Percentiles rank a stretch among this genome's conserved stretches.
phyloP scores from a whole-genome alignment of 2,329 filamentous ascomycete genomes.

The Byssochlamys sp. region DNA sequence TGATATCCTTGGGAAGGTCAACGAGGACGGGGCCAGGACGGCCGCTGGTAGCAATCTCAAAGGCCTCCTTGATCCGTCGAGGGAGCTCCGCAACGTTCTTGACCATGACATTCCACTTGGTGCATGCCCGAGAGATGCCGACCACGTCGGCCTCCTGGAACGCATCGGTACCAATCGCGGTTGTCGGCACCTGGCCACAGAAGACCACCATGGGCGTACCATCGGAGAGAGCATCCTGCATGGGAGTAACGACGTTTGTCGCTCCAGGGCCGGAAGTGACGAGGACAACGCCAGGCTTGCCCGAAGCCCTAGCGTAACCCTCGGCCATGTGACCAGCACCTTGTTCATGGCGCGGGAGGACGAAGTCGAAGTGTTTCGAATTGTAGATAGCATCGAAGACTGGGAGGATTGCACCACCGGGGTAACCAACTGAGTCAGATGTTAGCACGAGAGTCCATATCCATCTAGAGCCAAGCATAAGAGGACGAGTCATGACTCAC shows the following conservation, averaged over 20 bases:
- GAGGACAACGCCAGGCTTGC: slow-evolving; percentile 87
- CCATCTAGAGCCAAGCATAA: background rate
- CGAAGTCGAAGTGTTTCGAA: slow-evolving; percentile 90
- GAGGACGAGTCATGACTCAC: slow-evolving; percentile 46
- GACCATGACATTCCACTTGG: slow-evolving; percentile 99
- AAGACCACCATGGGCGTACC: slow-evolving; percentile 95
- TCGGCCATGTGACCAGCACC: slow-evolving; percentile 98
- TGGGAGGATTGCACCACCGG: slow-evolving; percentile 89
- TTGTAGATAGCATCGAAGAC: slow-evolving; percentile 99
- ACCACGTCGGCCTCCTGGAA: slow-evolving; percentile 95
- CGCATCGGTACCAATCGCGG: slow-evolving; percentile 83
- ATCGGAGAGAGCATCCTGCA: slow-evolving; percentile 91
- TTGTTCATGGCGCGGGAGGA: slow-evolving; percentile 92
- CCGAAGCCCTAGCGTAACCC: slow-evolving; percentile 86
- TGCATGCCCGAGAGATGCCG: slow-evolving; percentile 87
- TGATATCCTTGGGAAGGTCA: slow-evolving; percentile 93
- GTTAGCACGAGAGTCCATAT: background rate
- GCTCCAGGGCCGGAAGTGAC: slow-evolving; percentile 94
- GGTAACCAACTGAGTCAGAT: slow-evolving; percentile 62
- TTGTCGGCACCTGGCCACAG: slow-evolving; percentile 81
- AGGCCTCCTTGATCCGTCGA: slow-evolving; percentile 89
- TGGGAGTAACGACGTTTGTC: slow-evolving; percentile 90
- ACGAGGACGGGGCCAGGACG: slow-evolving; percentile 90
- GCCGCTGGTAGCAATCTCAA: slow-evolving; percentile 92
- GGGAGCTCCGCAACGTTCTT: slow-evolving; percentile 90